phyloP scores from a whole-genome alignment of 495 filamentous ascomycete species.

The Xanthoparmelia taractica region DNA sequence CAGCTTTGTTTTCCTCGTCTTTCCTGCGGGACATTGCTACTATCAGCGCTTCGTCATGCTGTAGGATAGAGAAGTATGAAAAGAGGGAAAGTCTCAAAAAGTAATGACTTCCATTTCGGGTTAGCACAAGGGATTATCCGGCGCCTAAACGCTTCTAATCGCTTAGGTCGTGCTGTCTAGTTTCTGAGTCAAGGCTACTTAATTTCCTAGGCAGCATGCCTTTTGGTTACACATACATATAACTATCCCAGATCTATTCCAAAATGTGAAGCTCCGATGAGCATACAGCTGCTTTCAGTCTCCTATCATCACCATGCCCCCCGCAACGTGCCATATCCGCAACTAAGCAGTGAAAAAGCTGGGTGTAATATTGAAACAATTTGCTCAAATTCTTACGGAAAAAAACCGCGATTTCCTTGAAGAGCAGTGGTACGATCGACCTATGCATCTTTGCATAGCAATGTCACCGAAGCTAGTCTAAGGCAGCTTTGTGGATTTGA shows the following conservation, averaged over 20 bases:
- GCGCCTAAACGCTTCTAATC: constrained; percentile 1
- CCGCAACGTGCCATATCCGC: background rate
- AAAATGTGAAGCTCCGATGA: background rate
- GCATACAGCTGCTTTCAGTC: background rate
- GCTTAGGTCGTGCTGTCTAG: constrained; percentile 13
- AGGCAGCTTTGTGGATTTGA: background rate
- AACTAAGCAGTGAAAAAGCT: constrained; percentile 5
- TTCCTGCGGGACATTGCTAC: constrained; percentile 17
- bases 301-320: background rate
- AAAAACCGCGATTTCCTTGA: background rate
- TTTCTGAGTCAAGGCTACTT: constrained; percentile 1
- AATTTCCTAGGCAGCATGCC: constrained; percentile 2
- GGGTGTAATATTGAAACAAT: background rate
- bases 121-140: background rate
- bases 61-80: background rate
- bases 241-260: background rate
- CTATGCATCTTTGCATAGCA: background rate
- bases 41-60: background rate
- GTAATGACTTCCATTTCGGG: too few relatives aligned
- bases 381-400: background rate
- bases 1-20: constrained; percentile 44
- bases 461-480: constrained; percentile 7
- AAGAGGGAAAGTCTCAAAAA: too few relatives aligned
- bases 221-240: background rate
- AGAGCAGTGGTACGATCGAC: background rate